Evolutionary conservation across 805 yeast species (phyloP), one percentile per base, ranked within the genome.

Genomic region (Metschnikowia lachancei): DNA sequence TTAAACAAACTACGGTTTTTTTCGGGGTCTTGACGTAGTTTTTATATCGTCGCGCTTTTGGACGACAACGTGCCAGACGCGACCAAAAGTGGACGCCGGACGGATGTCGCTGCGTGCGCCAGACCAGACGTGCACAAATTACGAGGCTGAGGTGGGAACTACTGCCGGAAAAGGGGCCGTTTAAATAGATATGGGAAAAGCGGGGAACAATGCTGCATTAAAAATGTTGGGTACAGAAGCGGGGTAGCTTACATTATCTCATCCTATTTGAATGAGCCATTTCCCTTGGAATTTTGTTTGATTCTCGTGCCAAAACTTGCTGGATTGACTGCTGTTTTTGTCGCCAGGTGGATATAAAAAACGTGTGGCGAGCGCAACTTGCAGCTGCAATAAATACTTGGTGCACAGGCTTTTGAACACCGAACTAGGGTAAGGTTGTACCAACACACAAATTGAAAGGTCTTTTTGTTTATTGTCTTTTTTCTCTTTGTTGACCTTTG

Each of bases 11-110:
- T 2, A 1, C 26, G 12, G 5, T 17, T 38, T 38, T 36, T 38
- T 30, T 38, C 16, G 33, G 34, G 41, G 41, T 30, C 41, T 12
- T 18, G 4, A 17, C 26, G 41, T 12, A 22, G 41, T 33, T 33
- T 38, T 36, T 42, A n/a, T 44, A 39, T 37, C 20, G 47, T 33
- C 47, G 47, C 47, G 46, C 46, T 24, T 14, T 13, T 12, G 28
- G 19, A 22, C 14, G 46, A 13, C 29, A 43, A 37, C 46, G 46
- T 43, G 46, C 37, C 38, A 13, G 42, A 43, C 46, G 46, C 46
- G 46, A 20, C 46, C 18, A 35, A 19, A 43, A 22, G 31, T 43
- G 41, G 46, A 40, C 46, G 41, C 32, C 24, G 36, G 26, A 10
- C 28, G 41, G 37, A 43, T 43, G 46, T 36, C 46, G 46, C 41